phyloP scores from a whole-genome alignment of 73 alveolate genomes.

The Symbiodinium natans region DNA sequence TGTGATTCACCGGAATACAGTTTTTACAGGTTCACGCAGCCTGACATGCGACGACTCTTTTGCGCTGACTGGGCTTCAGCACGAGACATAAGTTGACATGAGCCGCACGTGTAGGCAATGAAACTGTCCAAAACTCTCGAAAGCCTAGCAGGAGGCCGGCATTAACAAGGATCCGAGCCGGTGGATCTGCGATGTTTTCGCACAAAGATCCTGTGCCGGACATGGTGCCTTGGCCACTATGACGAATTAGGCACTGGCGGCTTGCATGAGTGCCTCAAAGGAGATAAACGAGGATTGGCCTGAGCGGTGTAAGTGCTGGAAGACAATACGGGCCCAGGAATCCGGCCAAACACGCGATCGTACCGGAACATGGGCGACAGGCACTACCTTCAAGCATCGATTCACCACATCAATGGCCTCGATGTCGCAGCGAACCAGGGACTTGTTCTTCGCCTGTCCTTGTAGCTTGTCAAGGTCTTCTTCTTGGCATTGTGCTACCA shows the following conservation, averaged over 20 bases:
- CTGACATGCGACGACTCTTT: too few relatives aligned
- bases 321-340: constrained; percentile 86
- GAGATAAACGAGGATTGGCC: constrained; percentile 59
- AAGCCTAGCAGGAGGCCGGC: background rate
- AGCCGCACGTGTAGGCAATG: too few relatives aligned
- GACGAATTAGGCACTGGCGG: constrained; percentile 36
- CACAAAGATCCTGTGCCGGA: too few relatives aligned
- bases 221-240: too few relatives aligned
- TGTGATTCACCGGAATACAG: too few relatives aligned
- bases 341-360: constrained; percentile 90
- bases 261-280: constrained; percentile 52
- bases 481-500: constrained; percentile 83
- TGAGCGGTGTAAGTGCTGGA: constrained; percentile 71
- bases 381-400: constrained; percentile 52
- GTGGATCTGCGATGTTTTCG: too few relatives aligned
- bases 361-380: constrained; percentile 75
- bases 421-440: constrained; percentile 72
- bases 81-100: too few relatives aligned
- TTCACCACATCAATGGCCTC: constrained; percentile 57
- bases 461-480: constrained; percentile 71
- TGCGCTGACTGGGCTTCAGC: too few relatives aligned
- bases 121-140: background rate
- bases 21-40: too few relatives aligned
- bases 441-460: constrained; percentile 46
- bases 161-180: background rate